phyloP scores from a whole-genome alignment of 1,284 basidiomycete genomes.

The Microbotryomycetes sp. region DNA sequence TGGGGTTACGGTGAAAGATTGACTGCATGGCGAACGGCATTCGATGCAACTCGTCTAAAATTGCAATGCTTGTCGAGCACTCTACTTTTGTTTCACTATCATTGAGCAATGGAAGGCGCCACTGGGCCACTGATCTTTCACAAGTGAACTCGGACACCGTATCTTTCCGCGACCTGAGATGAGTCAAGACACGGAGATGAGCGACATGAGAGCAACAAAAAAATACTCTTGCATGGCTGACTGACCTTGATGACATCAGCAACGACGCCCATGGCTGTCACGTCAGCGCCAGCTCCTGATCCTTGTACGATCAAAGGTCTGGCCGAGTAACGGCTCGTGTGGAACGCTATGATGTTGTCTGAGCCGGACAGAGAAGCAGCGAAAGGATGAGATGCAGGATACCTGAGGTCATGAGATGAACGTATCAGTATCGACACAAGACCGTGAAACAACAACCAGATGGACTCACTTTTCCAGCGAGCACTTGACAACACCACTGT shows the following conservation, averaged over 20 bases:
- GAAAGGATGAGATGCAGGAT: conserved; percentile 82
- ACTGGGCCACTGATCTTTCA: no score
- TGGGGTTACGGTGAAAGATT: no score
- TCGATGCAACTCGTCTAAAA: no score
- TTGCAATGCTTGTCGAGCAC: no score
- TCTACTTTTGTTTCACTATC: no score
- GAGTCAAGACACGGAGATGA: neutral
- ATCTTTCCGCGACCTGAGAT: conserved; percentile 15
- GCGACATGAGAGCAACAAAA: neutral
- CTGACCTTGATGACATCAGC: conserved; percentile 54
- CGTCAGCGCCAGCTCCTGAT: conserved; percentile 89
- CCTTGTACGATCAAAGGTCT: conserved; percentile 89
- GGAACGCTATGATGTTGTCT: conserved; percentile 97
- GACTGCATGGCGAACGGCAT: no score
- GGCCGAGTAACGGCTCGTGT: conserved; percentile 71
- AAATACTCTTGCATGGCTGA: conserved; percentile 31
- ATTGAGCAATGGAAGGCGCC: no score
- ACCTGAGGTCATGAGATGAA: conserved; percentile 50
- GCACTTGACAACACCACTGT: conserved; percentile 67
- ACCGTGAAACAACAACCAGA: neutral
- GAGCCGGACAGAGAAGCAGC: conserved; percentile 90
- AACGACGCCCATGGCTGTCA: conserved; percentile 96
- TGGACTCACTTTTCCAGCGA: conserved; percentile 68
- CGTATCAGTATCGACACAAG: neutral
- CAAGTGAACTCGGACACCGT: conserved; percentile 21